Evolutionary conservation across 257 asterid genomes (phyloP).

Genomic region (Fraxinus americana): DNA sequence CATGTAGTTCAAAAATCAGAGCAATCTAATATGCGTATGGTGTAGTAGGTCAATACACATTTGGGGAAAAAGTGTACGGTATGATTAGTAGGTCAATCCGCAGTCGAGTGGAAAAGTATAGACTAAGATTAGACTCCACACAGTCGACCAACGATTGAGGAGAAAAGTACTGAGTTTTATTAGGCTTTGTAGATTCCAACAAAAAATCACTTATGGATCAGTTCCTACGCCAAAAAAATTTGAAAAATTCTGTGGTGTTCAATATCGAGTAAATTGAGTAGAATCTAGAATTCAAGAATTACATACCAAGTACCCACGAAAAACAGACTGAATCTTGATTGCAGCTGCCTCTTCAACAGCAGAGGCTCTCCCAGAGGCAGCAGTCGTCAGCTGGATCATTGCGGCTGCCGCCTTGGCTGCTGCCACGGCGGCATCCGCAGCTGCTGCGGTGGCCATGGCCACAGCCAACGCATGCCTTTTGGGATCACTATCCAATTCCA

Average conservation of each 20-base stretch:
- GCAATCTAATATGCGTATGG: too few relatives aligned
- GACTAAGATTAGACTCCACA: not conserved
- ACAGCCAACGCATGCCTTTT: slow-evolving; percentile 58
- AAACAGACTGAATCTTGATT: slow-evolving; percentile 70
- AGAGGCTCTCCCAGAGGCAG: slow-evolving; percentile 27
- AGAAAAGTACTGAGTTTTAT: too few relatives aligned
- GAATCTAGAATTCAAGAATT: not conserved
- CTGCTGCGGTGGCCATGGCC: slow-evolving; percentile 71
- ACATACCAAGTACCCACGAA: slow-evolving; percentile 76
- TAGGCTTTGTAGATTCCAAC: too few relatives aligned
- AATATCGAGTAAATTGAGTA: not conserved
- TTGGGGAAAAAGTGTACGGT: too few relatives aligned
- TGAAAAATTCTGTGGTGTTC: not conserved
- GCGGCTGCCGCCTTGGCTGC: slow-evolving; percentile 83
- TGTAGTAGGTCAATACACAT: too few relatives aligned
- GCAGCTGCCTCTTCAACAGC: slow-evolving; percentile 65
- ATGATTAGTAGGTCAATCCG: not conserved
- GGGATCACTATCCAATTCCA: slow-evolving; percentile 40
- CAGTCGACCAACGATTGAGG: not conserved
- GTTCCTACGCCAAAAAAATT: not conserved
- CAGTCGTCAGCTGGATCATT: slow-evolving; percentile 56
- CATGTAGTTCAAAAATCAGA: too few relatives aligned
- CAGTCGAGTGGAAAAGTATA: not conserved
- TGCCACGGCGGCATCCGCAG: slow-evolving; percentile 69
- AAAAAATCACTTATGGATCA: not conserved